Conservation (phyloP, 1,284 basidiomycete genomes). For the Cutaneotrichosporon curvatum region DNA sequence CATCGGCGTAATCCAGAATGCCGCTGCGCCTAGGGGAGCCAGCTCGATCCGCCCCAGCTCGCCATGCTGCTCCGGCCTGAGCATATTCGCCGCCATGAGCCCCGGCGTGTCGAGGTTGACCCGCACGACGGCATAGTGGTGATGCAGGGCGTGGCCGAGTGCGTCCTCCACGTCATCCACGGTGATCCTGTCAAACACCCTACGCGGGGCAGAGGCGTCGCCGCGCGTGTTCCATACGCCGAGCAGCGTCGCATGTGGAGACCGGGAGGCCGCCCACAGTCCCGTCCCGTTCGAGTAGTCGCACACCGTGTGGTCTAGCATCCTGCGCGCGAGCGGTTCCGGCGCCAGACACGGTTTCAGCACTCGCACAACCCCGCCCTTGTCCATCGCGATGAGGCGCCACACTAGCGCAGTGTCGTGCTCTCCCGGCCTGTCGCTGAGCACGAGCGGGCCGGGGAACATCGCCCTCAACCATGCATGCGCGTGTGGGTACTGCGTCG, state of each 20-base stretch:
- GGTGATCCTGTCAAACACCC: slow-evolving; percentile 3
- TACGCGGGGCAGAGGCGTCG: not conserved
- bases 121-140: not conserved
- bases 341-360: slow-evolving; percentile 1
- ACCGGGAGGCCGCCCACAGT: slow-evolving; percentile 3
- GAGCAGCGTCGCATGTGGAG: not conserved
- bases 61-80: not conserved
- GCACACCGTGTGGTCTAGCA: slow-evolving; percentile 2
- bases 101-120: not conserved
- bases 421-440: slow-evolving; percentile 27
- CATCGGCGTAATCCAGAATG: slow-evolving; percentile 1
- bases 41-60: not conserved
- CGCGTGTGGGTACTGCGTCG: slow-evolving; percentile 17
- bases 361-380: not conserved
- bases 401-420: slow-evolving; percentile 15
- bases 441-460: slow-evolving; percentile 27
- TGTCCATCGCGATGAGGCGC: slow-evolving; percentile 9
- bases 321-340: not conserved
- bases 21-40: not conserved
- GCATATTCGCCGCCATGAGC: not conserved
- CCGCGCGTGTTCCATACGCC: slow-evolving; percentile 7
- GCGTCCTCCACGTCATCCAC: slow-evolving; percentile 6
- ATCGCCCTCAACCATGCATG: slow-evolving; percentile 31
- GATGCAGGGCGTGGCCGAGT: not conserved
- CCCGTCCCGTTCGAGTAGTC: slow-evolving; percentile 7